phyloP scores from a whole-genome alignment of 2,329 filamentous ascomycete genomes.

The Botryotinia globosa region DNA sequence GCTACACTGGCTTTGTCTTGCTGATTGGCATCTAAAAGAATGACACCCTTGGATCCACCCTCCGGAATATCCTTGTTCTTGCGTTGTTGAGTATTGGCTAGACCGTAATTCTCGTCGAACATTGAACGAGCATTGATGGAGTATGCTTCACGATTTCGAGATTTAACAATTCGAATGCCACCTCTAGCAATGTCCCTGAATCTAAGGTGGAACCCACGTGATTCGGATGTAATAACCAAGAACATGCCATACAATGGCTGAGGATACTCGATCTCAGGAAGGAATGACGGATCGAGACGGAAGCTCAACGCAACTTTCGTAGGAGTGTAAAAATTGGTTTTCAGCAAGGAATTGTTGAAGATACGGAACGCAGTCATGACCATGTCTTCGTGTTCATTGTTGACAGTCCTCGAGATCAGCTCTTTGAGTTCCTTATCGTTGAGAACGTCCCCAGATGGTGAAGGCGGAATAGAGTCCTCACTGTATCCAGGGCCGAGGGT shows the following conservation, averaged over 20 bases:
- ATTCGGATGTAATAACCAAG: slow-evolving; percentile 94
- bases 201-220: slow-evolving; percentile 92
- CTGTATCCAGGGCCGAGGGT: slow-evolving; percentile 51
- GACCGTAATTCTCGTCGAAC: slow-evolving; percentile 98
- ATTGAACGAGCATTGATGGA: slow-evolving; percentile 93
- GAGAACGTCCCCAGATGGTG: slow-evolving; percentile 63
- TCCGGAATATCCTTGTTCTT: slow-evolving; percentile 99
- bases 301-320: slow-evolving; percentile 98
- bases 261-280: slow-evolving; percentile 89
- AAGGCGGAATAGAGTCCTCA: slow-evolving; percentile 53
- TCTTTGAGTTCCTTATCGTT: slow-evolving; percentile 72
- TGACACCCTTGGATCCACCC: slow-evolving; percentile 96
- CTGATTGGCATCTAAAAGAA: slow-evolving; percentile 87
- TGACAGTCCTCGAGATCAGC: slow-evolving; percentile 73
- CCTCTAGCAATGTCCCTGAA: slow-evolving; percentile 97
- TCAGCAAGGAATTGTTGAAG: slow-evolving; percentile 90
- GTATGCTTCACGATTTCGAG: slow-evolving; percentile 91
- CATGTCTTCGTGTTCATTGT: slow-evolving; percentile 95
- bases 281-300: slow-evolving; percentile 83
- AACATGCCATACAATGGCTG: slow-evolving; percentile 97
- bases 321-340: slow-evolving; percentile 93
- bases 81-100: slow-evolving; percentile 96
- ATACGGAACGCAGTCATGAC: slow-evolving; percentile 96
- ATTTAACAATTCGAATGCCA: slow-evolving; percentile 98
- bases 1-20: slow-evolving; percentile 90